A percentile compares a stretch with the other conserved stretches of the same genome.
Evolutionary conservation across 179 eudicot species (phyloP).

Genomic region (Silene noctiflora): DNA sequence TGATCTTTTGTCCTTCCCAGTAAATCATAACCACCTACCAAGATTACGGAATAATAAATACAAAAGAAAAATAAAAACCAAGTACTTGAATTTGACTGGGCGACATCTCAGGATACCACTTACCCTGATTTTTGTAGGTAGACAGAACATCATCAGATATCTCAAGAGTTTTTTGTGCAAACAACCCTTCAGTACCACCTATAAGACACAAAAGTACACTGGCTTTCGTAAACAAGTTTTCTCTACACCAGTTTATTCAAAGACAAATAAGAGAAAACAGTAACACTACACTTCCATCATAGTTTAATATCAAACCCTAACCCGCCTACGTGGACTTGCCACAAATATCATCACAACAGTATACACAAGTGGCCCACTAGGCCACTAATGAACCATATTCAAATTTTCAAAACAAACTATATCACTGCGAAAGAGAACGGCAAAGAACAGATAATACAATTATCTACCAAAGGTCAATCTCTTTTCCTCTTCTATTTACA

Average conservation of each 20-base stretch:
- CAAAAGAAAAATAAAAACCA: background rate
- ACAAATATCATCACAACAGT: background rate
- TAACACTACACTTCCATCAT: background rate
- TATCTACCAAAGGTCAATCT: background rate
- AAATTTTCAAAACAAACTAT: background rate
- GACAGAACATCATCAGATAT: constrained; percentile 78
- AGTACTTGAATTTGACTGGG: background rate
- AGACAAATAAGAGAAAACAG: background rate
- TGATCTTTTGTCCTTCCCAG: constrained; percentile 95
- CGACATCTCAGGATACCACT: constrained; percentile 1
- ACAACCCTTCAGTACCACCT: constrained; percentile 98
- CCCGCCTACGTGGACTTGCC: background rate
- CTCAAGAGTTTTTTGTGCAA: constrained; percentile 84
- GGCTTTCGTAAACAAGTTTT: background rate
- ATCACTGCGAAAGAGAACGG: background rate
- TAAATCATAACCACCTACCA: constrained; percentile 90
- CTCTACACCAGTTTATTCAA: background rate
- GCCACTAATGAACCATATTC: background rate
- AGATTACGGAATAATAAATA: constrained; percentile 9
- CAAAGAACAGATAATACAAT: background rate
- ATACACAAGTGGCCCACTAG: background rate
- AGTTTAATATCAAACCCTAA: background rate
- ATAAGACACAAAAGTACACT: constrained; percentile 24
- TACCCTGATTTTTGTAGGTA: constrained; percentile 93
- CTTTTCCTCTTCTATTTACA: background rate